Percentiles rank a stretch among this genome's conserved stretches.
phyloP scores from a whole-genome alignment of 2,329 filamentous ascomycete species.

The Hypoxylon sp. region DNA sequence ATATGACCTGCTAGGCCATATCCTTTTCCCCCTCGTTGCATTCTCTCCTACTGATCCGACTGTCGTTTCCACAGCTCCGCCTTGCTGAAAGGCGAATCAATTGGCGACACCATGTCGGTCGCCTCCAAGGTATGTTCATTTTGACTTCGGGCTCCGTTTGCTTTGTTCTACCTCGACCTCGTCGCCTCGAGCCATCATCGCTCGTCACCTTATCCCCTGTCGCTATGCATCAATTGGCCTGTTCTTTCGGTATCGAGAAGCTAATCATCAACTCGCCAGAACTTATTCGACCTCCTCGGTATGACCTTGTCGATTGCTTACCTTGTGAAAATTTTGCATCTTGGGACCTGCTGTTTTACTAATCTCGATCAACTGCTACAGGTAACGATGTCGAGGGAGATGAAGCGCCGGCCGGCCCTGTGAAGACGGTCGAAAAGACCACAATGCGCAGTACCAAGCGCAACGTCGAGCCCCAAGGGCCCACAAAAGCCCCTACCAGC shows the following conservation, averaged over 20 bases:
- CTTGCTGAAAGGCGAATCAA: constrained; percentile 68
- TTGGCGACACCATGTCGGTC: constrained; percentile 73
- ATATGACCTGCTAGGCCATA: constrained; percentile 58
- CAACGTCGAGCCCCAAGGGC: constrained; percentile 83
- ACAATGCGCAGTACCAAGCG: constrained; percentile 83
- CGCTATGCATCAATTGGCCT: constrained; percentile 14
- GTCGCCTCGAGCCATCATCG: constrained; percentile 16
- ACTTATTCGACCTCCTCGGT: constrained; percentile 99
- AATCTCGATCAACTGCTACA: constrained; percentile 55
- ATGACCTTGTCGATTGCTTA: constrained; percentile 61
- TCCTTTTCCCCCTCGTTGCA: constrained; percentile 50
- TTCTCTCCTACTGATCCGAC: constrained; percentile 50
- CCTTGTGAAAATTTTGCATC: constrained; percentile 47
- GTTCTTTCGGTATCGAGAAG: constrained; percentile 32
- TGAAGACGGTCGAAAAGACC: constrained; percentile 91
- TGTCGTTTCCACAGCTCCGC: constrained; percentile 58
- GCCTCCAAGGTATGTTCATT: constrained; percentile 68
- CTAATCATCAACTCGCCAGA: constrained; percentile 69
- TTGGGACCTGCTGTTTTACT: constrained; percentile 37
- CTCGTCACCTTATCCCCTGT: constrained; percentile 5
- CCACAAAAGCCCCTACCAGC: constrained; percentile 61
- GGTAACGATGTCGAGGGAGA: constrained; percentile 73
- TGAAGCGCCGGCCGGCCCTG: constrained; percentile 83
- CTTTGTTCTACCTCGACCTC: constrained; percentile 36
- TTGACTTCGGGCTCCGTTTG: constrained; percentile 4